Base-by-base conservation (phyloP, 75 land plant species). In the Gnetum montanum region DNA sequence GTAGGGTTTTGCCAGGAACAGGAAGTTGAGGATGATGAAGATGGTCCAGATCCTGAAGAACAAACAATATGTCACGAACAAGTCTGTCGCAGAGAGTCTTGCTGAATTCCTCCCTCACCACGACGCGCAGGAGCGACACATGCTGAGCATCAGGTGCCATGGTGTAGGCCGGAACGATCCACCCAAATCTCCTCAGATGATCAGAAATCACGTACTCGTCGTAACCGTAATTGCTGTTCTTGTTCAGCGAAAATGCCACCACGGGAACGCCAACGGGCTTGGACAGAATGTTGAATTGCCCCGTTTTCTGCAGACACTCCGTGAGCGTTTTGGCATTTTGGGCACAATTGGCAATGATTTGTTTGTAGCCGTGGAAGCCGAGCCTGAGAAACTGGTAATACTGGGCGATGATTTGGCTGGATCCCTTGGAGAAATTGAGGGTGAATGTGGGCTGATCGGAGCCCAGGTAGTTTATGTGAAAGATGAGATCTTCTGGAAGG, bases 101-200 rank as follows among this genome's bases (percentile, higher is more conserved):
- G 68, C 82, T 68, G 57, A 80, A 77, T 34, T 80, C 83, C 53
- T 80, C 83, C 28, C 83, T 33, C 16, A 80, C 62, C 4, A 80
- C 83, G 16, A 77, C 81, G 10, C 83, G 75, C 8, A 80, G 51
- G 6, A 80, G 67, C 24, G 54, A 36, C 8, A 80, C 56, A 43
- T 67, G 57, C 61, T 80, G 44, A 3, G 75, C 71, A 34, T 80
- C 59, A 0, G 83, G 72, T 1, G 83, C 82, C 83, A 80, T 80
- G 31, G 83, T 80, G 50, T 80, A 80, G 0, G 81, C 75, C 2
- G 83, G 83, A 2, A 80, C 75, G 11, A 71, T 77, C 83, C 83
- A 80, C 3, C 83, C 83, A 30, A 37, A 71, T 3, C 64, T 58
- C 20, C 76, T 24, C 29, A 80, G 66, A 34, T 50, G 31, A 11